Base-by-base conservation (phyloP, 2,329 filamentous ascomycete species). In the Claviceps spartinae region DNA sequence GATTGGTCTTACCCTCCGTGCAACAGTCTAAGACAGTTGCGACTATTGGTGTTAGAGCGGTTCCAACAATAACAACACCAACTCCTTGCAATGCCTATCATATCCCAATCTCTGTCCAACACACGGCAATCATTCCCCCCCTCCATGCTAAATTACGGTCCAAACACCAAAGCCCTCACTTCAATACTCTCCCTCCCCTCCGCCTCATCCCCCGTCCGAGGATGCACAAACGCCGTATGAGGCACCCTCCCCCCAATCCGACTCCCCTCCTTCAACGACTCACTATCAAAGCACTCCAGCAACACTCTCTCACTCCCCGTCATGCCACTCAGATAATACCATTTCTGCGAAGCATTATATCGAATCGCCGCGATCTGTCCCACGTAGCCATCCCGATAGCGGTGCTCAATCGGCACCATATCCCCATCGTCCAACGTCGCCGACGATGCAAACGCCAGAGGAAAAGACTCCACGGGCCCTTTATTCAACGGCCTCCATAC, bases 201-300 rank as follows among this genome's bases (percentile, higher is more conserved):
- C 20, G 66, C 63, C 48, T 67, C 62, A 49, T 68, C 62, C 13
- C 63, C 54, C 16, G 69, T 65, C 9, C 46, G 48, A 8, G 70
- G 65, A 60, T 79, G 71, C 18, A 64, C 64, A 67, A 82, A 81
- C 2, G 77, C 74, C 5, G 71, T 71, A 57, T 81, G 78, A n/a
- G 77, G 76, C 36, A 77, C 71, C 4, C 76, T 62, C 9, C 76
- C 5, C 76, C 74, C 26, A 8, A 41, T 49, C 9, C 11, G n/a
- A 13, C 73, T 63, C 0, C 75, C 76, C 60, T 79, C 76, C 24
- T 36, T 43, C 8, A 48, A 16, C 22, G 67, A 67, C 68, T 78
- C 76, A 26, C 69, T 76, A 62, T 83, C 80, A 59, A 76, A 82
- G 58, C 77, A 81, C 62, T 82, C 83, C 63, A 83, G 78, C 44